Base-by-base conservation (phyloP, 169 alveolate genomes). In the Plasmodium fragile region DNA sequence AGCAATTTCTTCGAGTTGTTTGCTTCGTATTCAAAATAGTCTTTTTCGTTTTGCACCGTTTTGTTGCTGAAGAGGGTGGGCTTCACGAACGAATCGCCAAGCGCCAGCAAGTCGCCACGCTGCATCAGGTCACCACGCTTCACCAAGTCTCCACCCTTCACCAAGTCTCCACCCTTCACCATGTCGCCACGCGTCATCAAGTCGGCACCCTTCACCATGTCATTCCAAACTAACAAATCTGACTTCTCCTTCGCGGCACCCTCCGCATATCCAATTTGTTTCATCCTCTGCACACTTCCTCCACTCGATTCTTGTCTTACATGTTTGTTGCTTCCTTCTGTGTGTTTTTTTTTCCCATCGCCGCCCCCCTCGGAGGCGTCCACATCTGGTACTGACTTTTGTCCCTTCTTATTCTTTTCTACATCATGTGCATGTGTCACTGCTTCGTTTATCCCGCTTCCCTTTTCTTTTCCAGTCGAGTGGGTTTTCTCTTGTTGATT, bases 1-100 rank as follows among this genome's bases (percentile, higher is more conserved):
- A 69, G 45, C 22, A 83, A 2, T 4, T 70, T 69, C 53, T 83
- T 83, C 7, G 92, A 83, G 45, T 65, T 83, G 2, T 11, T 43
- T 8, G 32, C 73, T 83, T 70, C 92, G 36, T 83, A 69, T 18
- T 83, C 65, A 39, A n/a, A 39, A 18, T 25, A 36, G 32, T 34
- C n/a, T 49, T 53, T 79, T 70, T 41, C 52, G 22, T 70, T 2
- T 36, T 49, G 22, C 18, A 8, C 75, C 75, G 52, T 69, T 43
- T 83, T 83, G 69, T 81, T 81, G 10, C 79, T 52, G 69, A 10
- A 30, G 69, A 52, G 59, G 18, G 49, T 36, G 6, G 1, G 0
- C 16, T 10, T n/a, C 28, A 18, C 28, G 0, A 75, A 10, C 8
- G 7, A 0, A 7, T 49, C 59, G 6, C 0, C 25, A 2, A 1